Percentiles rank a stretch among this genome's conserved stretches.
These are phyloP conservation scores for Ogataea populi-albae DNA, from an alignment of 805 yeast species.

Conservation along the genomic window DNA sequence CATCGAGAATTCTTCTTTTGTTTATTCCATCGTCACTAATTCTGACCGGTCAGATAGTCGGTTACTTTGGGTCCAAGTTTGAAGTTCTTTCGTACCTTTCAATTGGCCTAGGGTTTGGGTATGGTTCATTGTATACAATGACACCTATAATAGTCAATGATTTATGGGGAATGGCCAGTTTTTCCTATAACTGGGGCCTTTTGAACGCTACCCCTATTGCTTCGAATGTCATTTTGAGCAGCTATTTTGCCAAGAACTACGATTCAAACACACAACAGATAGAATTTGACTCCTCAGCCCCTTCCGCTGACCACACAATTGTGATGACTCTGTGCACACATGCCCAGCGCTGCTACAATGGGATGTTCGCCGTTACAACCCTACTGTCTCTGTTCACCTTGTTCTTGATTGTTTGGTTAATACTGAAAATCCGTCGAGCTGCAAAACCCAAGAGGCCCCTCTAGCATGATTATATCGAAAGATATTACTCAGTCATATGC, in stretches of 20 bases:
- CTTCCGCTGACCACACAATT: conserved; percentile 2
- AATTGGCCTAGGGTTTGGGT: conserved; percentile 61
- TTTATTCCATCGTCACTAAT: conserved; percentile 50
- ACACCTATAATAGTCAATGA: conserved; percentile 78
- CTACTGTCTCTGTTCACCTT: conserved; percentile 1
- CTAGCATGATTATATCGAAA: too few species aligned
- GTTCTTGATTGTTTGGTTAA: conserved; percentile 1
- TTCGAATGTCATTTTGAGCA: conserved; percentile 58
- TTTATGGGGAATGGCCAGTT: conserved; percentile 62
- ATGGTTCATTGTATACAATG: conserved; percentile 70
- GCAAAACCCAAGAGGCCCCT: too few species aligned
- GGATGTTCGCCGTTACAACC: conserved; percentile 39
- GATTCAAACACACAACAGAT: conserved; percentile 40
- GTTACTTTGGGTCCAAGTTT: conserved; percentile 34
- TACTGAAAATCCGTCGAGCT: too few species aligned
- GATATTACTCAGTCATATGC: too few species aligned
- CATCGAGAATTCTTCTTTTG: conserved; percentile 43
- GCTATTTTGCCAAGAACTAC: conserved; percentile 60
- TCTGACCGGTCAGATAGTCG: conserved; percentile 49
- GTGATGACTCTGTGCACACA: conserved; percentile 20
- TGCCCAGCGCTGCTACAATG: conserved; percentile 33
- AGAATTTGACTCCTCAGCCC: too few species aligned
- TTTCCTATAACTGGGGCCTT: conserved; percentile 73
- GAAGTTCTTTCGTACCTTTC: conserved; percentile 48
- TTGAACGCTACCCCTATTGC: conserved; percentile 64